phyloP scores from a whole-genome alignment of 306 rosid species.

The barrel medic (Medicago truncatula) region MtrunA17r5.0-ANR NC_053044.1:57800001-57800500 shows the following conservation, averaged over 20 bases:
- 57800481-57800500: too few species aligned
- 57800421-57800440: too few species aligned
- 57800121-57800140: not conserved
- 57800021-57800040: not conserved
- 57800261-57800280: rapidly evolving
- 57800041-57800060: not conserved
- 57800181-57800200: not conserved
- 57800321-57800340: too few species aligned
- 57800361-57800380: too few species aligned
- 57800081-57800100: slow-evolving; percentile 18
- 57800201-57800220: not conserved
- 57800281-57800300: slow-evolving; percentile 27
- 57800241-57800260: not conserved
- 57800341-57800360: too few species aligned
- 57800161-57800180: slow-evolving; percentile 10
- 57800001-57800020: not conserved
- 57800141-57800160: not conserved
- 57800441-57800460: too few species aligned
- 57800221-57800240: slow-evolving; percentile 24
- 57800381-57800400: too few species aligned
- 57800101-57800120: not conserved
- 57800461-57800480: too few species aligned
- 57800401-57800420: too few species aligned
- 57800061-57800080: not conserved
- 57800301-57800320: not conserved